Evolutionary conservation across 306 rosid species (phyloP).

Genomic region (Rosa multiflora): DNA sequence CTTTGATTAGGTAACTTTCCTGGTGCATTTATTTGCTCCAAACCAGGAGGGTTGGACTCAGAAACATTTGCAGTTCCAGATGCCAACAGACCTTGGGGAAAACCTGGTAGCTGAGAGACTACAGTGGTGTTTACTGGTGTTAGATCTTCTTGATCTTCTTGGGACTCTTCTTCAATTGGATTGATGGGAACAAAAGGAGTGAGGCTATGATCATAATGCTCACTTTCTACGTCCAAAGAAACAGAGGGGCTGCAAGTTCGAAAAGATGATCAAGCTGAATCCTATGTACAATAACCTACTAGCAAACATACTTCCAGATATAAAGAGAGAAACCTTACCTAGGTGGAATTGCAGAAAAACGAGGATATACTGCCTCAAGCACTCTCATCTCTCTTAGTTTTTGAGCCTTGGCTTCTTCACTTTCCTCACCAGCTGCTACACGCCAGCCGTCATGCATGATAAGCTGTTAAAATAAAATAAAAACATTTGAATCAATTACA

Average conservation of each 20-base stretch:
- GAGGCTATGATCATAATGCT: constrained; percentile 45
- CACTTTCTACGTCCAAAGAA: constrained; percentile 38
- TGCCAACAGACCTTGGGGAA: constrained; percentile 13
- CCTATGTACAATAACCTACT: constrained; percentile 1
- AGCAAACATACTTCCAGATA: constrained; percentile 2
- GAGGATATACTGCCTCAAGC: constrained; percentile 73
- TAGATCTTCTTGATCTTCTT: not conserved
- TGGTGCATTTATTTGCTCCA: constrained; percentile 15
- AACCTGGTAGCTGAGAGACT: constrained; percentile 19
- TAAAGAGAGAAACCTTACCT: constrained; percentile 36
- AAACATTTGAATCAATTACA: not conserved
- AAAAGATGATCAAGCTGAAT: constrained; percentile 11
- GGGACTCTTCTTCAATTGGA: constrained; percentile 58
- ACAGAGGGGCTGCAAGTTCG: constrained; percentile 46
- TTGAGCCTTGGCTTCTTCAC: constrained; percentile 49
- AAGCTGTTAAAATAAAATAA: constrained; percentile 37
- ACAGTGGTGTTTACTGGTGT: constrained; percentile 17
- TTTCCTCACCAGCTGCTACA: constrained; percentile 72
- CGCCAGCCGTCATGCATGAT: constrained; percentile 39
- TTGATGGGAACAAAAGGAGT: constrained; percentile 51
- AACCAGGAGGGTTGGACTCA: constrained; percentile 15
- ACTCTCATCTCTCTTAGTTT: constrained; percentile 48
- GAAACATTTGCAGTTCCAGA: constrained; percentile 15
- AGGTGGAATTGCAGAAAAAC: constrained; percentile 58
- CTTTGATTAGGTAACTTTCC: constrained; percentile 30